Percentiles rank a stretch among this genome's conserved stretches.
phyloP scores from a whole-genome alignment of 169 alveolate genomes.

The Plasmodium falciparum region DNA sequence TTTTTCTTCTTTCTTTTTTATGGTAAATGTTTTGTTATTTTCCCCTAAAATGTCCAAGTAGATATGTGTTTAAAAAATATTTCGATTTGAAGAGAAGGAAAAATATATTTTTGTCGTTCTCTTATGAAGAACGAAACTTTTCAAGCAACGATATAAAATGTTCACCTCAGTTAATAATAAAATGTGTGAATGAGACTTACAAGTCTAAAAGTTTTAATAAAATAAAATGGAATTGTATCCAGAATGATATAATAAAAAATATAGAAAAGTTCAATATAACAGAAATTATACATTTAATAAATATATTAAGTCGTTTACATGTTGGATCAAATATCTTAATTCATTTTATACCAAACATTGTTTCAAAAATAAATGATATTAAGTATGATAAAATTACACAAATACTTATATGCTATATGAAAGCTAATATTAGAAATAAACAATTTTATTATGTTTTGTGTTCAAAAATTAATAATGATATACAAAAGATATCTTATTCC shows the following conservation, averaged over 20 bases:
- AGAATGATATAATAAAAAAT: conserved; percentile 57
- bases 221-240: conserved; percentile 70
- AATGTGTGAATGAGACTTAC: conserved; percentile 65
- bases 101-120: too few relatives aligned
- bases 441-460: conserved; percentile 29
- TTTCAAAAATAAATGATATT: conserved; percentile 12
- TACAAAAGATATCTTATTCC: conserved; percentile 10
- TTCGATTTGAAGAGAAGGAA: conserved; percentile 3
- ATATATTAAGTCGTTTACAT: conserved; percentile 50
- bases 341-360: conserved; percentile 18
- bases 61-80: background rate
- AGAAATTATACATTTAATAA: conserved; percentile 50
- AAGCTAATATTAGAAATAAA: conserved; percentile 51
- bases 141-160: conserved; percentile 17
- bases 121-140: too few relatives aligned
- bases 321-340: conserved; percentile 43
- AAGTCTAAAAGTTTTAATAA: conserved; percentile 68
- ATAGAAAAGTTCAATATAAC: conserved; percentile 34
- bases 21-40: background rate
- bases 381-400: conserved; percentile 8
- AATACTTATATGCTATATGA: conserved; percentile 41
- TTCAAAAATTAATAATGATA: conserved; percentile 15
- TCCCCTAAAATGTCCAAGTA: background rate
- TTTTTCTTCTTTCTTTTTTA: background rate
- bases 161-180: conserved; percentile 55